These are phyloP conservation scores for Verticillium isaacii DNA, from an alignment of 2,329 filamentous ascomycete genomes.

Conservation along the genomic window DNA sequence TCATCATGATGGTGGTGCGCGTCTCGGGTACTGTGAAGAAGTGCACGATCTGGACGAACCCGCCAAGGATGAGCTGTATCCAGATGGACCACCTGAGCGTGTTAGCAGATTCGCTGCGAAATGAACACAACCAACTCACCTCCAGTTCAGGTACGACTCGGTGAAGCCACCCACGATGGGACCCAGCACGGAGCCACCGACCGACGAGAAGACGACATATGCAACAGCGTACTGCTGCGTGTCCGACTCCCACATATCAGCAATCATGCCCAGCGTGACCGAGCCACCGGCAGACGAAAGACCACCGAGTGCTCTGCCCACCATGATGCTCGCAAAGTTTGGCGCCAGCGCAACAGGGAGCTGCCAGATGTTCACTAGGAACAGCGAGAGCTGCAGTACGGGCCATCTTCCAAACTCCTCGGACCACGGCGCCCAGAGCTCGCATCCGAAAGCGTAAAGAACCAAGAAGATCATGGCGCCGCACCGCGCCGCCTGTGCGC, in stretches of 20 bases:
- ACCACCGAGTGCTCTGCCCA: constrained; percentile 66
- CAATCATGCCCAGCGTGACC: constrained; percentile 71
- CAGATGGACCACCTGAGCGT: constrained; percentile 60
- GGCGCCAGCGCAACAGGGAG: constrained; percentile 67
- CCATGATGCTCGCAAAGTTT: constrained; percentile 67
- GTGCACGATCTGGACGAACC: constrained; percentile 62
- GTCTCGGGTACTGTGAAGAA: constrained; percentile 72
- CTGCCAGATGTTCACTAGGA: constrained; percentile 75
- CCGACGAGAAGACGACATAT: constrained; percentile 74
- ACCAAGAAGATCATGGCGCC: constrained; percentile 78
- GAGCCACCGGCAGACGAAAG: constrained; percentile 68
- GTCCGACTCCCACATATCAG: constrained; percentile 68
- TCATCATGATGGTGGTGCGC: constrained; percentile 70
- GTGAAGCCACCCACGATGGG: constrained; percentile 77
- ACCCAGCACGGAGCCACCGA: constrained; percentile 71
- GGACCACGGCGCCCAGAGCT: constrained; percentile 84
- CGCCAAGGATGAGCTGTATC: constrained; percentile 79
- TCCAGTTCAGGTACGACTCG: constrained; percentile 63
- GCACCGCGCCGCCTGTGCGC: constrained; percentile 61
- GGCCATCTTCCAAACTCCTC: constrained; percentile 78
- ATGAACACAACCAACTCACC: constrained; percentile 30
- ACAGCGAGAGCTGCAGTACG: constrained; percentile 66
- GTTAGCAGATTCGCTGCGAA: constrained; percentile 7
- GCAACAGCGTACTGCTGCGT: constrained; percentile 71
- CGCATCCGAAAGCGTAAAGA: constrained; percentile 79